These are phyloP conservation scores for Starmerella lactis-condensi DNA, from an alignment of 805 yeast species.

Conservation along the genomic window DNA sequence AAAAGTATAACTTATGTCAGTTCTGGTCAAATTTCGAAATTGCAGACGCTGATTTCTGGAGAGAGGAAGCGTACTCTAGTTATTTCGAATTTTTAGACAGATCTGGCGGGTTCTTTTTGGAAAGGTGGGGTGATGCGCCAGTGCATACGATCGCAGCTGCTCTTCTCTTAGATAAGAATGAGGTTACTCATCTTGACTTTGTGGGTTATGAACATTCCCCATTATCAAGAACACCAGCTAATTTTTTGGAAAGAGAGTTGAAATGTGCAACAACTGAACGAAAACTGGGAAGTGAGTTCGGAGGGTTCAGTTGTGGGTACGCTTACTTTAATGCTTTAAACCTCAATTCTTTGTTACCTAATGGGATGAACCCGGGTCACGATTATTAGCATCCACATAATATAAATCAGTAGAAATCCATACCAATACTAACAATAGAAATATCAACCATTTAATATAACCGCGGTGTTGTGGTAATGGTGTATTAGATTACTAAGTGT, in stretches of 20 bases:
- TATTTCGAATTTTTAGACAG: conserved; percentile 60
- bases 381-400: no score
- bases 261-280: no score
- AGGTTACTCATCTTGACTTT: conserved; percentile 62
- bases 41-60: conserved; percentile 57
- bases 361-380: no score
- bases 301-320: no score
- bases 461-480: neutral
- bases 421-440: no score
- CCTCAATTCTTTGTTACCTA: no score
- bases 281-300: no score
- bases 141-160: conserved; percentile 76
- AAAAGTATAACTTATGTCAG: conserved; percentile 63
- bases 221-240: no score
- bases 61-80: conserved; percentile 46
- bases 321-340: no score
- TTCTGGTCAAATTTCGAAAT: conserved; percentile 82
- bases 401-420: no score
- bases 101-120: conserved; percentile 84
- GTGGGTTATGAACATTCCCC: conserved; percentile 53
- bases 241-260: no score
- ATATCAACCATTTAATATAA: neutral
- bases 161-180: conserved; percentile 48
- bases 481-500: neutral
- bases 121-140: conserved; percentile 92